Base-by-base conservation (phyloP, 2,329 filamentous ascomycete genomes). In the Cladophialophora yegresii region DNA sequence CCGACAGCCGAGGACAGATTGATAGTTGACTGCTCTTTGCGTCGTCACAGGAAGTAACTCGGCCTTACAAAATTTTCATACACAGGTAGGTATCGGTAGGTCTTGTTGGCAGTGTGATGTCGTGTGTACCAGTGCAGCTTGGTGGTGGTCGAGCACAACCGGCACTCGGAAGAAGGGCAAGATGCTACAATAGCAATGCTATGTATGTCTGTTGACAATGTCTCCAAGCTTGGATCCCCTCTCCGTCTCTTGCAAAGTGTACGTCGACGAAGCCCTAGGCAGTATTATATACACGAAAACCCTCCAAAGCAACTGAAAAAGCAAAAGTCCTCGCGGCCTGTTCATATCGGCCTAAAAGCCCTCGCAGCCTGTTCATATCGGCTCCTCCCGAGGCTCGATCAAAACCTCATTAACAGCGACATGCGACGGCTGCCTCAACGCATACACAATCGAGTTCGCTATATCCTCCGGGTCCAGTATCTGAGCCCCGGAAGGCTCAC, bases 341-440 rank as follows among this genome's bases (percentile, higher is more conserved):
- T 20, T 43, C 6, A 91, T 66, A 90, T 90, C 10, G 89, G 89
- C 78, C 26, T 28, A 3, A 28, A 28, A 28, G 6, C 3, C 26
- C 3, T 28, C 26, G 3, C 26, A 6, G 32, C 20, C 40, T 43
- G 10, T 23, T 59, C 26, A 91, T 66, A 90, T 90, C 10, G 89
- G 89, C 78, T 91, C 89, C 70, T 91, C 89, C 53, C 89, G 80
- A 13, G 89, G 89, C 79, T 92, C 89, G 73, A 93, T 89, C 74
- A 93, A 75, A 3, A 93, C 83, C 79, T 93, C 90, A 69, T 93
- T 93, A 1, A 93, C 87, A 47, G 89, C 85, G 50, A 93, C 89
- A 77, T 93, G 87, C 60, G 84, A 81, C 0, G 90, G 89, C 80
- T 92, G 89, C 65, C 84, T 84, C 20, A 93, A 78, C 0, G 90